Base-by-base conservation (phyloP, 1,284 basidiomycete genomes). In the Pholiota adiposa region DNA sequence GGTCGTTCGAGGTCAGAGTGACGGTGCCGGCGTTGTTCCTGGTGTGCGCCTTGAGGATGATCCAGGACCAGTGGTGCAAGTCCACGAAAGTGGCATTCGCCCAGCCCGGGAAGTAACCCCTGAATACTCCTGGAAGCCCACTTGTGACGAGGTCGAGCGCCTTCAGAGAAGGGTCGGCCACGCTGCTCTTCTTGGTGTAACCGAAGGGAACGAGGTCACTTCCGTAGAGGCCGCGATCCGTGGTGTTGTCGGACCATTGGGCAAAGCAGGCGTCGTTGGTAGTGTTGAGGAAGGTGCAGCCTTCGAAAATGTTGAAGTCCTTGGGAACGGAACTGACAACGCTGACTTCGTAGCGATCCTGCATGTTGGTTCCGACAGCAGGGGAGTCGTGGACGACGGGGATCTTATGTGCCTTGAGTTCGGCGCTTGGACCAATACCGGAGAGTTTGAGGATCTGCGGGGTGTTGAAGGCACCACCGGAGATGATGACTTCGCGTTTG, bases 321-420 rank as follows among this genome's bases (percentile, higher is more conserved):
- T 27, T 51, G 34, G 19, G 14, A 21, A 44, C 40, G 14, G 56
- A 44, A 12, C 29, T 31, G 18, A 51, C 50, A 19, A 58, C 41
- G 18, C 56, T 46, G 29, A 58, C 56, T 51, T 58, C 56, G 40
- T 58, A 58, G 21, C 56, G 49, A 31, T 58, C 56, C 48, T 58
- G 56, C 56, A 58, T 58, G 49, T 58, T 58, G 21, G 56, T 58
- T 18, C 56, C 56, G 11, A 58, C 56, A 3, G 56, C 56, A 7
- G 56, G 56, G 4, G 49, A 51, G 14, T 51, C 38, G 18, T 36
- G 56, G 25, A 58, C 34, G 41, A 58, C 48, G 27, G 56, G 31
- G 6, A 58, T 58, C 4, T 58, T 52, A 34, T 33, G 33, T 4
- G 21, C 19, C 14, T 49, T 19, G 12, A 58, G 40, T 36, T 58